Evolutionary conservation across 495 filamentous ascomycete genomes (phyloP).

Genomic region (Lepraria neglecta): DNA sequence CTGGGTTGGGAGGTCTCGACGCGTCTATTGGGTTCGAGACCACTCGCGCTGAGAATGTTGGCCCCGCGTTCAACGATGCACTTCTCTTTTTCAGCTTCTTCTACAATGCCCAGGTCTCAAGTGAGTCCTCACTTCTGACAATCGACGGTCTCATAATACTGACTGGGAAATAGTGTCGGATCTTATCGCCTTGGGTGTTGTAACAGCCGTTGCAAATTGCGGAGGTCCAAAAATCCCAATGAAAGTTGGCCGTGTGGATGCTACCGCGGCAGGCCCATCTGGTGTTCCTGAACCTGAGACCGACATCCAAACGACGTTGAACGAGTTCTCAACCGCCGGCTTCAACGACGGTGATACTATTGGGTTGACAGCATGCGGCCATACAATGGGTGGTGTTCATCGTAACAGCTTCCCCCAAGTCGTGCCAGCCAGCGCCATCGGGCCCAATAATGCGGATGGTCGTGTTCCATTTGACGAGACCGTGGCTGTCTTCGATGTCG

Average conservation of each 20-base stretch:
- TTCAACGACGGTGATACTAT: constrained; percentile 54
- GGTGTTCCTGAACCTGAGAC: constrained; percentile 58
- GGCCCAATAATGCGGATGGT: constrained; percentile 40
- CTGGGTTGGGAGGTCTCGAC: constrained; percentile 50
- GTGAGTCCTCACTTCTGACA: background rate
- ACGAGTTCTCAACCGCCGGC: constrained; percentile 53
- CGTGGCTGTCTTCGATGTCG: constrained; percentile 48
- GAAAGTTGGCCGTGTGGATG: constrained; percentile 50
- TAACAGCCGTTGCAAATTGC: constrained; percentile 51
- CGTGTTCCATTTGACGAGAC: constrained; percentile 37
- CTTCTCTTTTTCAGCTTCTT: constrained; percentile 50
- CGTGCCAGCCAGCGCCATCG: constrained; percentile 39
- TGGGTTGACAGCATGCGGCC: constrained; percentile 54
- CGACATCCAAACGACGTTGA: constrained; percentile 42
- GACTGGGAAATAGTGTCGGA: constrained; percentile 39
- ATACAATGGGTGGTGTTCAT: constrained; percentile 58
- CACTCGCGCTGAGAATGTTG: constrained; percentile 48
- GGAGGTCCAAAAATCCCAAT: constrained; percentile 53
- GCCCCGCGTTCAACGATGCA: constrained; percentile 51
- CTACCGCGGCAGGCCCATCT: constrained; percentile 39
- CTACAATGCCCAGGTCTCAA: constrained; percentile 43
- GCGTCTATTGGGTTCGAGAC: constrained; percentile 54
- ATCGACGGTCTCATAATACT: background rate
- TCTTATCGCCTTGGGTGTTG: constrained; percentile 54
- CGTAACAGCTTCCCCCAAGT: constrained; percentile 48